Base-by-base conservation (phyloP, 2,329 filamentous ascomycete species). In the Simplicillium sp. region DNA sequence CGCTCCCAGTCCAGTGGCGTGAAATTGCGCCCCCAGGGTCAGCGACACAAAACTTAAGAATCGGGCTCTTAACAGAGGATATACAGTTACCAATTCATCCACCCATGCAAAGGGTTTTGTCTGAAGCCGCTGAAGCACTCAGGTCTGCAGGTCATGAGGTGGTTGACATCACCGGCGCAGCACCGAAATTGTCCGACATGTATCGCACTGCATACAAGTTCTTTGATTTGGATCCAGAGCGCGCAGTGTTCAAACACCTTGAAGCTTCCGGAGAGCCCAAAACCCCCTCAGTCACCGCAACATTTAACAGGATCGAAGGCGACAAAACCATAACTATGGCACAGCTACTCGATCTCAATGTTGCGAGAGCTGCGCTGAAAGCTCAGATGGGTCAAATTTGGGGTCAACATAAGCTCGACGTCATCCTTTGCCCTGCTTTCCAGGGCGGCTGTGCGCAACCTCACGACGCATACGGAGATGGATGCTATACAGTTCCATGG, bases 41-140 rank as follows among this genome's bases (percentile, higher is more conserved):
- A 16, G 18, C 9, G 16, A 54, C 35, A n/a, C n/a, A n/a, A n/a
- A 39, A 42, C 12, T 46, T 77, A 3, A 61, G 59, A 0, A 67
- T 79, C 32, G 75, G 75, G 0, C 46, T 77, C 1, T 50, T 74
- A 11, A 43, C 62, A 2, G 67, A 70, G 35, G 68, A 75, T 46
- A 55, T 62, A 0, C 53, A 65, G 2, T 67, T 67, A 25, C 70
- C 69, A 0, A 54, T 76, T 0, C 70, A 75, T 17, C 72, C 75
- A 0, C 68, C 72, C 0, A 62, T 77, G 2, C 61, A 58, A 2
- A 59, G 70, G 2, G 59, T 67, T 1, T 44, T 77, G 2, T 55
- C 66, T 5, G 54, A 49, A 1, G 68, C 68, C 0, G 54, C 62
- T 0, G 52, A 54, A 1, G 50, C 48, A 0, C 50, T 79, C 3